phyloP scores from a whole-genome alignment of 495 filamentous ascomycete genomes.

The Tuber microsphaerosporum region DNA sequence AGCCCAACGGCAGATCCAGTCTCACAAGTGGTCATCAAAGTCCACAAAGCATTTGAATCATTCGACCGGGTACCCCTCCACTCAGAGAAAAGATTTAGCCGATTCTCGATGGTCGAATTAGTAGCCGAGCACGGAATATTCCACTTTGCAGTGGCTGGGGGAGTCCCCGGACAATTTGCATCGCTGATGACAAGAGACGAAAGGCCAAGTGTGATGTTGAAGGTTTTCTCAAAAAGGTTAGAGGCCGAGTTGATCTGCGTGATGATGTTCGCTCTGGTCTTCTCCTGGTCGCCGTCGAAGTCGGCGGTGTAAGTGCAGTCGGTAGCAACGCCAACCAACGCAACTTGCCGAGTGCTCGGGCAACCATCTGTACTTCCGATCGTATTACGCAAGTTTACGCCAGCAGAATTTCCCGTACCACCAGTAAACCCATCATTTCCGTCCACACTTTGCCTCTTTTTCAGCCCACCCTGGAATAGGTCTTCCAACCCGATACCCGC shows the following conservation, averaged over 20 bases:
- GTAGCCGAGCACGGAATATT: slow-evolving; percentile 61
- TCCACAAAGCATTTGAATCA: slow-evolving; percentile 89
- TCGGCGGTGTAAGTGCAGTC: slow-evolving; percentile 76
- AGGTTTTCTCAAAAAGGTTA: slow-evolving; percentile 73
- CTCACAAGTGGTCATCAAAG: slow-evolving; percentile 74
- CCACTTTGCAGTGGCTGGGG: slow-evolving; percentile 63
- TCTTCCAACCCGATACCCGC: slow-evolving; percentile 28
- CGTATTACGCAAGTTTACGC: slow-evolving; percentile 70
- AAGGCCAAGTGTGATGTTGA: slow-evolving; percentile 89
- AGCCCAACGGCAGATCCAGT: slow-evolving; percentile 84
- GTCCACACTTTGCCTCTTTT: slow-evolving; percentile 34
- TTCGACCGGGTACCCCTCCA: slow-evolving; percentile 66
- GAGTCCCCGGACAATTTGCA: slow-evolving; percentile 57
- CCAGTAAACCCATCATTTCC: slow-evolving; percentile 43
- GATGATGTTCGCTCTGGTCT: slow-evolving; percentile 66
- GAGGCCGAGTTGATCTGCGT: slow-evolving; percentile 80
- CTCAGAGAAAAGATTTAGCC: slow-evolving; percentile 77
- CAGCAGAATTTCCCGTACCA: slow-evolving; percentile 67
- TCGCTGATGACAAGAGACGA: slow-evolving; percentile 73
- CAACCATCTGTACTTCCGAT: slow-evolving; percentile 79
- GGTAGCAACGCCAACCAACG: slow-evolving; percentile 82
- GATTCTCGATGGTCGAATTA: slow-evolving; percentile 60
- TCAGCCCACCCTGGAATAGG: slow-evolving; percentile 33
- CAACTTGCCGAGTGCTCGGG: slow-evolving; percentile 78
- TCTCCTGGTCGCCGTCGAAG: slow-evolving; percentile 55